Evolutionary conservation across 116 monocot species (phyloP), one percentile per base, ranked within the genome.

Genomic region (Posidonia oceanica): DNA sequence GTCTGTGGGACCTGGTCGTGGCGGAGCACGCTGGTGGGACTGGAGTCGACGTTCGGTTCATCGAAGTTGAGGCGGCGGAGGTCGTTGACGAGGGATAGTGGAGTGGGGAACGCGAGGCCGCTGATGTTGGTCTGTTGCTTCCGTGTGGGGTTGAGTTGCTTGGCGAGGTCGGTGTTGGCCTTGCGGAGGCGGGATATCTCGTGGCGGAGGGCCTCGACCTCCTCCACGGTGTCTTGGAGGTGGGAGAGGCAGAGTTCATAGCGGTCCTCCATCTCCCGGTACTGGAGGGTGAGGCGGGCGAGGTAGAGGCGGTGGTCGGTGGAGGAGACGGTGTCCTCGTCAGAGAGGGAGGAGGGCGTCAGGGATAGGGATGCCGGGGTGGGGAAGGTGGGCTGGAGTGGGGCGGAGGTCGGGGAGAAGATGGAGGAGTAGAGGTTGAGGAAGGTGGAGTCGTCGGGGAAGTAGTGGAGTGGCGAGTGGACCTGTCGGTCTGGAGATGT

Each of bases 221-320:
- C 86, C 7, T 75, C 69, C 7, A 75, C 63, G 17, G 88, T 78
- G 23, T 88, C 86, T 7, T 81, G 78, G 76, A 91, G 84, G 61
- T 88, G 88, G 48, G 91, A 75, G 72, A 91, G 74, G 76, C 91
- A 95, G 72, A 79, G 74, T 2, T 86, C 80, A 77, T 84, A 91
- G 76, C 87, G 77, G 13, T 83, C 82, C 69, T 74, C 69, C 52
- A 86, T 67, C 17, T 88, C 75, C 70, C 82, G 88, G 75, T 78
- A 83, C 60, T 84, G 91, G 72, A 91, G 86, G 14, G 69, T 61
- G 71, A 94, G 82, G 36, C 82, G 82, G 40, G 91, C 84, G 18
- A 86, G 80, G 80, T 74, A 75, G 71, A 82, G 80, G 55, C 76
- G 80, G 41, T 69, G 71, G 38, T 63, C 72, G 13, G 75, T 48